A percentile compares a stretch with the other conserved stretches of the same genome.
phyloP scores from a whole-genome alignment of 2,329 filamentous ascomycete genomes.

The Neofusicoccum ribis region DNA sequence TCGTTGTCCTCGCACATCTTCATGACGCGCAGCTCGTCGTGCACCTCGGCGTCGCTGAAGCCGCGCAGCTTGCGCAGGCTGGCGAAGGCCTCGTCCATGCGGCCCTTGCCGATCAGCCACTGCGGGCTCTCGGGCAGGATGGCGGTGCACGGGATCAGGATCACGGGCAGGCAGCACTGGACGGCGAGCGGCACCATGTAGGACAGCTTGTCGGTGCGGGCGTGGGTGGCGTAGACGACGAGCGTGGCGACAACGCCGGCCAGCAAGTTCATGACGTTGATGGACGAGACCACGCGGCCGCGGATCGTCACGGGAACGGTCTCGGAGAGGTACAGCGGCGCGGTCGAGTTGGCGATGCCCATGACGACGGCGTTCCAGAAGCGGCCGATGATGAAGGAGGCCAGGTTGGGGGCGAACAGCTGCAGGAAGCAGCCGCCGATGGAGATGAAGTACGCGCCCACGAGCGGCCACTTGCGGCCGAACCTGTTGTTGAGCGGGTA shows the following conservation, averaged over 20 bases:
- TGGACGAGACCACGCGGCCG: constrained; percentile 50
- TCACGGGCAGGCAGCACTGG: constrained; percentile 35
- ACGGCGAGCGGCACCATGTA: constrained; percentile 41
- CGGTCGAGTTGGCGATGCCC: constrained; percentile 25
- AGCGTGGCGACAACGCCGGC: constrained; percentile 49
- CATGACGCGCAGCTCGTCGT: constrained; percentile 36
- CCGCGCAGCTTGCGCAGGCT: constrained; percentile 31
- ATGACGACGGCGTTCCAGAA: constrained; percentile 16
- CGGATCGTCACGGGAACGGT: constrained; percentile 59
- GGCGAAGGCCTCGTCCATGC: constrained; percentile 33
- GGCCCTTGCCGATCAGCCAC: constrained; percentile 59
- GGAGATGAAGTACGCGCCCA: constrained; percentile 5
- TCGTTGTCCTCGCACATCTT: constrained; percentile 30
- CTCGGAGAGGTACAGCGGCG: constrained; percentile 62
- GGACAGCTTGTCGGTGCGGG: constrained; percentile 62
- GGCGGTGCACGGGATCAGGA: constrained; percentile 33
- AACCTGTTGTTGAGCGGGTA: constrained; percentile 17
- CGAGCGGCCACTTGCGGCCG: constrained; percentile 10
- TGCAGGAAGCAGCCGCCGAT: constrained; percentile 17
- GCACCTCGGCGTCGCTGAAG: constrained; percentile 32
- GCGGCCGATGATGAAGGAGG: constrained; percentile 6
- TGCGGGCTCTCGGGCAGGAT: constrained; percentile 59
- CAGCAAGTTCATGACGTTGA: constrained; percentile 12
- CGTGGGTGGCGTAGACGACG: constrained; percentile 71
- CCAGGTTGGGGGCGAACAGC: constrained; percentile 8